phyloP scores from a whole-genome alignment of 2,329 filamentous ascomycete genomes.

The Verticillium longisporum region DNA sequence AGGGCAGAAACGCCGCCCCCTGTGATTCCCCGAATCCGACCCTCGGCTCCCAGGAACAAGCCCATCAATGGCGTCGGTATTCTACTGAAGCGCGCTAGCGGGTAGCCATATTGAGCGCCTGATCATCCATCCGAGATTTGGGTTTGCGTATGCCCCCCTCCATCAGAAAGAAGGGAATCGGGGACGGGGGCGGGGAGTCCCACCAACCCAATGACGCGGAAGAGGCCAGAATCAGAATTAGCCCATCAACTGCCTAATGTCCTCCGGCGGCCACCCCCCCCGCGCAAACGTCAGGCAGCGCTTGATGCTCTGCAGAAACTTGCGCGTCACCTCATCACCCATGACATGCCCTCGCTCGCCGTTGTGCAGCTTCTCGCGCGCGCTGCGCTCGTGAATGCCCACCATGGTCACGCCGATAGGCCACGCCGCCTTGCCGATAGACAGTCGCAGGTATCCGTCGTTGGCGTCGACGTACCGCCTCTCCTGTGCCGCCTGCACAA shows the following conservation, averaged over 20 bases:
- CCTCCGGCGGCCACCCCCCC: constrained; percentile 90
- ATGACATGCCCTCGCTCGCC: constrained; percentile 88
- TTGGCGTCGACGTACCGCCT: constrained; percentile 93
- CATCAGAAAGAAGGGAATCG: background rate
- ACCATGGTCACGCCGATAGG: constrained; percentile 99
- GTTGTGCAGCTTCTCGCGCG: constrained; percentile 89
- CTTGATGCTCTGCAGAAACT: constrained; percentile 97
- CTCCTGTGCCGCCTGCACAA: constrained; percentile 84
- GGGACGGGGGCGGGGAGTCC: no score
- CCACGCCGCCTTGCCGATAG: constrained; percentile 96
- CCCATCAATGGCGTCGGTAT: no score
- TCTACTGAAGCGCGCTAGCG: background rate
- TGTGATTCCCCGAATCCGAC: background rate
- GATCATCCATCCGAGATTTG: background rate
- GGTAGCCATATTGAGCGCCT: background rate
- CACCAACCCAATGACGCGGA: background rate
- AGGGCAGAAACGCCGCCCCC: background rate
- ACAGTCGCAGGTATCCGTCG: constrained; percentile 85
- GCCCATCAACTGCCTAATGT: constrained; percentile 92
- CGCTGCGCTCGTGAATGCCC: constrained; percentile 95
- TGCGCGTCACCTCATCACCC: constrained; percentile 91
- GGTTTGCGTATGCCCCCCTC: background rate
- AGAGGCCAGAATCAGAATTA: constrained; percentile 29
- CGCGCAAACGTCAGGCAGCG: constrained; percentile 93
- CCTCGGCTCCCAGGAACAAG: background rate